phyloP scores from a whole-genome alignment of 306 rosid species.

The Dalbergia cochinchinensis region DNA sequence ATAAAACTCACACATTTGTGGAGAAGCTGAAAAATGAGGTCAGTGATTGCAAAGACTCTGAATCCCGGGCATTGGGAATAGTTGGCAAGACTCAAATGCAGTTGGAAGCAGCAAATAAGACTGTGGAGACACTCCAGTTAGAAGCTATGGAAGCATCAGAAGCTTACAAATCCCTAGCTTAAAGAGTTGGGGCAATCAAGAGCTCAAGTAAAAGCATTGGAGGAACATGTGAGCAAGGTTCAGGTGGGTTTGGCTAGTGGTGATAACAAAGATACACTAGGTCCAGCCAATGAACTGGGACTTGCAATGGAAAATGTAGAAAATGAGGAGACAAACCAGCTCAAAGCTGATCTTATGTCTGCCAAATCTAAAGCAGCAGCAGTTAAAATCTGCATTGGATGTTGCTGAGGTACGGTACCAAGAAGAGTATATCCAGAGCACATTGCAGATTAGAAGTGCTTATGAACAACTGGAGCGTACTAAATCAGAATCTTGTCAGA shows the following conservation, averaged over 20 bases:
- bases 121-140: constrained; percentile 59
- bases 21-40: constrained; percentile 73
- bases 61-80: constrained; percentile 64
- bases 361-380: constrained; percentile 68
- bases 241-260: constrained; percentile 57
- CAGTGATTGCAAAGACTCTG: constrained; percentile 72
- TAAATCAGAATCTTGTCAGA: constrained; percentile 65
- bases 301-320: constrained; percentile 47
- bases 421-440: constrained; percentile 81
- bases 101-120: constrained; percentile 68
- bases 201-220: constrained; percentile 70
- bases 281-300: constrained; percentile 46
- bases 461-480: constrained; percentile 71
- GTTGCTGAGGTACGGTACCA: constrained; percentile 81
- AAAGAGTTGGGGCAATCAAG: constrained; percentile 84
- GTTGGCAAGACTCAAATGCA: constrained; percentile 64
- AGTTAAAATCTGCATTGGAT: constrained; percentile 78
- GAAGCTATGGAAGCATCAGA: constrained; percentile 64
- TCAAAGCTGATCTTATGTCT: constrained; percentile 63
- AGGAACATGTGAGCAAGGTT: constrained; percentile 65
- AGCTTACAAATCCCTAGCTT: constrained; percentile 55
- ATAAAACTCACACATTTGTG: constrained; percentile 63
- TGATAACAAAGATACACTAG: constrained; percentile 36
- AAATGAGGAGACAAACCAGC: constrained; percentile 58
- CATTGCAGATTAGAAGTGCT: constrained; percentile 81